Evolutionary conservation across 306 rosid species (phyloP).

Genomic region (Glycine tomentella): DNA sequence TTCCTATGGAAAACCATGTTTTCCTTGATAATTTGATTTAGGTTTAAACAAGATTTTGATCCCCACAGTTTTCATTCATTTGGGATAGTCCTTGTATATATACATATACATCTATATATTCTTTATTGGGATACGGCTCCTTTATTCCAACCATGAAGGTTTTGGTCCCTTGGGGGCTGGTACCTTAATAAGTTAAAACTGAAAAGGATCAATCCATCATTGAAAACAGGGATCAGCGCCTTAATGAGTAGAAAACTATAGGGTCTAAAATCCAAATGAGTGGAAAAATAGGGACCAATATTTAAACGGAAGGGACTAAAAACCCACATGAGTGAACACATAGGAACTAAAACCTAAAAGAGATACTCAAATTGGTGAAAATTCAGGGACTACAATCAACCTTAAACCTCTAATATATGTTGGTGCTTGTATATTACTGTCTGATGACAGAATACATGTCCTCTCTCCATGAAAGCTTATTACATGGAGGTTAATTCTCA

Average conservation of each 20-base stretch:
- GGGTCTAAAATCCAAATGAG: not conserved
- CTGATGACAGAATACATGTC: not conserved
- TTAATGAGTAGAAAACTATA: not conserved
- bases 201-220: not conserved
- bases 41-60: not conserved
- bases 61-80: not conserved
- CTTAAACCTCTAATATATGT: not conserved
- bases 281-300: conserved; percentile 8
- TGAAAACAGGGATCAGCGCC: not conserved
- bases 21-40: conserved; percentile 12
- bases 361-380: not conserved
- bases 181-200: not conserved
- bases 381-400: not conserved
- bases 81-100: not conserved
- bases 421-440: not conserved
- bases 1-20: conserved; percentile 26
- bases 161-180: not conserved
- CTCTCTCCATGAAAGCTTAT: conserved; percentile 7
- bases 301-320: not conserved
- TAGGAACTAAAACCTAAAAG: not conserved
- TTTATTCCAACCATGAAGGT: not conserved
- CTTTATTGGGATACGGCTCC: not conserved
- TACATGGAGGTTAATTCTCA: conserved; percentile 27
- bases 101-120: not conserved
- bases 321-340: not conserved